Base-by-base conservation (phyloP, 1,284 basidiomycete species). In the Cystobasidium slooffiae region DNA sequence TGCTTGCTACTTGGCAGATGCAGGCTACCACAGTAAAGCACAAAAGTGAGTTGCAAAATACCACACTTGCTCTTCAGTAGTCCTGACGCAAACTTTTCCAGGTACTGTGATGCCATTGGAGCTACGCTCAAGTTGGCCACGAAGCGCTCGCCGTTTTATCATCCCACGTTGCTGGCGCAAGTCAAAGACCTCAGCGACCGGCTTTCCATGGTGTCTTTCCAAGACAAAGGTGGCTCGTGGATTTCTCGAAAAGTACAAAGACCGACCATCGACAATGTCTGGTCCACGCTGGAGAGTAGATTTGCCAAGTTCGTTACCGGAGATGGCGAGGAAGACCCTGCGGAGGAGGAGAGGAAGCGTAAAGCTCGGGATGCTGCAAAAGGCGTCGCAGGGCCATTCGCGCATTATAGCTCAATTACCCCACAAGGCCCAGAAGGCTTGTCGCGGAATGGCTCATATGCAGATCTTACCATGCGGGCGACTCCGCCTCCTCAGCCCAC, bases 291-390 rank as follows among this genome's bases (percentile, higher is more conserved):
- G 37, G 96, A 96, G 82, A 91, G 92, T n/a, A 88, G 91, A 14
- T 89, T 99, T 78, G 94, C 94, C 41, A 97, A 97, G 82, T 91
- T 99, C 79, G 96, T 99, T 76, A 93, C 95, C 14, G 97, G 94
- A 1, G 94, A 96, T 73, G 87, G 85, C 82, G 76, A 84, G 81
- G 74, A 78, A 59, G 70, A 73, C 22, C 62, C 70, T 37, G 62
- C 70, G 22, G 51, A 64, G n/a, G 63, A 44, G 8, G 83, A 82
- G 8, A 87, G 43, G 76, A 78, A 64, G 49, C 75, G 59, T 62
- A 74, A 76, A 18, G 77, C 78, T 39, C 78, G 78, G 58, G 77
- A 81, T 74, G 74, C 77, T 24, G 75, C 79, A 24, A 79, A 81
- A 69, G 62, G 65, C 31, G 51, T 51, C 76, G 84, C 87, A 12